Conservation (phyloP, 345 rosid species). For the Arabis hirsuta region DNA sequence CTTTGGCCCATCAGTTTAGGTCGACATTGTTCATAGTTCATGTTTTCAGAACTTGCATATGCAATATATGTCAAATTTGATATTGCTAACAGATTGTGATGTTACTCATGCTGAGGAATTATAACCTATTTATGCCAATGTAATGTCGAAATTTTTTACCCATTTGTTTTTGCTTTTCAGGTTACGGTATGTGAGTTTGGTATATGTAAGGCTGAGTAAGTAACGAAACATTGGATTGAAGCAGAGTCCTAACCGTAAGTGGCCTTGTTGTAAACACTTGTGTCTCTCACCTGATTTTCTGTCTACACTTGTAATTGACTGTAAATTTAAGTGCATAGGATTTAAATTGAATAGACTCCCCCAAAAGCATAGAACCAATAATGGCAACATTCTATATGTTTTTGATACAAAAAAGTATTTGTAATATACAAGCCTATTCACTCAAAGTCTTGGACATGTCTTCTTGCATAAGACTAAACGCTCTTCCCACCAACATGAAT, state of each 20-base stretch:
- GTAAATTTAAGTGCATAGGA: constrained; percentile 29
- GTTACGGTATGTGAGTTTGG: constrained; percentile 23
- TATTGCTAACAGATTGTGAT: constrained; percentile 1
- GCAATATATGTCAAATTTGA: background rate
- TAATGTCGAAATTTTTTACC: background rate
- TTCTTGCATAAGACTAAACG: no score
- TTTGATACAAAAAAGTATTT: no score
- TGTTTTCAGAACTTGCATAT: constrained; percentile 10
- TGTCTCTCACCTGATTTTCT: background rate
- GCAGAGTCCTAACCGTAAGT: constrained; percentile 14
- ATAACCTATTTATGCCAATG: background rate
- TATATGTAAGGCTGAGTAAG: constrained; percentile 10
- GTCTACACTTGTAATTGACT: constrained; percentile 29
- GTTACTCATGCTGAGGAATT: background rate
- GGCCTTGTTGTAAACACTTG: constrained; percentile 24
- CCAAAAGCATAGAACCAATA: no score
- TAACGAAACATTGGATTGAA: constrained; percentile 9
- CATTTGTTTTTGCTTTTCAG: constrained; percentile 16
- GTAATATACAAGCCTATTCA: no score
- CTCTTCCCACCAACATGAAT: constrained; percentile 2
- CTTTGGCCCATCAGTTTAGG: background rate
- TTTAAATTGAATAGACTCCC: constrained; percentile 9
- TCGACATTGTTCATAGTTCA: constrained; percentile 15
- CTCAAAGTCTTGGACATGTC: no score
- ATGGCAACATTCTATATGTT: no score